Percentiles rank a stretch among this genome's conserved stretches.
Evolutionary conservation across 2,329 filamentous ascomycete species (phyloP).

Genomic region (Aureobasidium sp.): DNA sequence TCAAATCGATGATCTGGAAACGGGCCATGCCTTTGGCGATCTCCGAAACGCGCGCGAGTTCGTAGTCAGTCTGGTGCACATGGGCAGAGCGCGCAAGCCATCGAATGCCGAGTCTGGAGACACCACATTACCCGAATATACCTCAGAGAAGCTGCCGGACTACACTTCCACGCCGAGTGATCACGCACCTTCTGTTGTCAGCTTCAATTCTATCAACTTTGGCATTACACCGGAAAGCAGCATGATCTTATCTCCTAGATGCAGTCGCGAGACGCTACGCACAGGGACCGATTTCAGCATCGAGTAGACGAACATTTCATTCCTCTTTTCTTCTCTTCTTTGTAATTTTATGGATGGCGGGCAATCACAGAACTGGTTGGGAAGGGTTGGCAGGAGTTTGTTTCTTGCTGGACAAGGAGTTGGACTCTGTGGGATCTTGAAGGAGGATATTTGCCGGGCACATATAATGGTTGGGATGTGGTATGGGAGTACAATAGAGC

Average conservation of each 20-base stretch:
- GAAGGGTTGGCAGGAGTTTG: not conserved
- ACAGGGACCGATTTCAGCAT: slow-evolving; percentile 15
- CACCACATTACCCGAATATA: slow-evolving; percentile 28
- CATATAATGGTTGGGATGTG: not conserved
- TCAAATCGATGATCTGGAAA: slow-evolving; percentile 28
- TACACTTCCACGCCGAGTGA: slow-evolving; percentile 33
- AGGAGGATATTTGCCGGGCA: not conserved
- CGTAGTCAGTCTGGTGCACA: slow-evolving; percentile 29
- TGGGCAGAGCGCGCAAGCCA: slow-evolving; percentile 18
- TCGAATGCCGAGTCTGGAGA: slow-evolving; percentile 23
- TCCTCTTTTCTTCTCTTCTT: not conserved
- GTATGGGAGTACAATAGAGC: not conserved
- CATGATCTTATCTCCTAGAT: slow-evolving; percentile 32
- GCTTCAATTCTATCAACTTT: slow-evolving; percentile 19
- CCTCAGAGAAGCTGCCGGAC: slow-evolving; percentile 33
- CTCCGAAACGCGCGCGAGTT: slow-evolving; percentile 45
- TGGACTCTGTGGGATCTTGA: not conserved
- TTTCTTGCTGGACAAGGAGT: slow-evolving; percentile 9
- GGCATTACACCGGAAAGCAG: slow-evolving; percentile 33
- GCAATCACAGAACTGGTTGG: not conserved
- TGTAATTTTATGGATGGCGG: not conserved
- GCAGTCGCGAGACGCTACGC: slow-evolving; percentile 31
- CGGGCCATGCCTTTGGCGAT: slow-evolving; percentile 43
- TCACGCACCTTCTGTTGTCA: slow-evolving; percentile 20
- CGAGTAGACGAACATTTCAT: not conserved